Conservation (phyloP, 192 early-diverging fungal species). For the Coemansia sp. region DNA sequence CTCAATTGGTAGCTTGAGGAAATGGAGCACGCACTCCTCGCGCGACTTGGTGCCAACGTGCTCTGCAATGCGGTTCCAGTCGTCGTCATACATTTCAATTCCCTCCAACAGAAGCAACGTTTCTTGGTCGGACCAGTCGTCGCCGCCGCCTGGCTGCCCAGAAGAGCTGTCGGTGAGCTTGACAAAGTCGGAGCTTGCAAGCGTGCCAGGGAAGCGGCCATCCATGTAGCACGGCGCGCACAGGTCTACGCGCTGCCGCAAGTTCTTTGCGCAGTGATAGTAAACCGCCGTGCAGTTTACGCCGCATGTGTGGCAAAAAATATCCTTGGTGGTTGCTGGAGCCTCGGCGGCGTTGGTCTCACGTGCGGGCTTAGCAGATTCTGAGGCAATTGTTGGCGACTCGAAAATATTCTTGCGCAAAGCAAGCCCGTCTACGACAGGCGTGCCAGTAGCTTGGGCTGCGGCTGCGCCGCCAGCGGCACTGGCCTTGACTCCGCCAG, state of each 20-base stretch:
- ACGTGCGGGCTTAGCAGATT: slow-evolving; percentile 49
- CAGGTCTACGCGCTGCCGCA: slow-evolving; percentile 62
- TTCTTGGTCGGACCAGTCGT: slow-evolving; percentile 85
- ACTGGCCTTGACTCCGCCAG: background rate
- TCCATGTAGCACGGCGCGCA: slow-evolving; percentile 89
- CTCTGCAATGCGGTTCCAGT: slow-evolving; percentile 88
- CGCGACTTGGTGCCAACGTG: slow-evolving; percentile 86
- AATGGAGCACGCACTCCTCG: slow-evolving; percentile 87
- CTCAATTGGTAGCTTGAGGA: slow-evolving; percentile 86
- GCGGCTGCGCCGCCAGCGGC: background rate
- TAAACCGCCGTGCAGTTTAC: slow-evolving; percentile 72
- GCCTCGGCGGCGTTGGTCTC: slow-evolving; percentile 20
- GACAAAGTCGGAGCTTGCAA: slow-evolving; percentile 87
- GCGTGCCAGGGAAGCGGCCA: slow-evolving; percentile 82
- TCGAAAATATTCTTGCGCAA: slow-evolving; percentile 61
- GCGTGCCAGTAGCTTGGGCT: slow-evolving; percentile 9
- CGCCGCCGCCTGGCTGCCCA: slow-evolving; percentile 41
- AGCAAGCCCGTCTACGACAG: slow-evolving; percentile 41
- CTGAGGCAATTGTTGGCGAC: slow-evolving; percentile 20
- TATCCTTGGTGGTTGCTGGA: slow-evolving; percentile 31
- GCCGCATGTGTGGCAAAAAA: slow-evolving; percentile 78
- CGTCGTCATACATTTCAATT: slow-evolving; percentile 89
- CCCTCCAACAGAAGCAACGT: slow-evolving; percentile 84
- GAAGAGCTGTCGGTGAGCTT: slow-evolving; percentile 45
- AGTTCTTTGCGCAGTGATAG: slow-evolving; percentile 76